These are phyloP conservation scores for Xylaria longipes DNA, from an alignment of 495 filamentous ascomycete genomes.

Conservation along the genomic window DNA sequence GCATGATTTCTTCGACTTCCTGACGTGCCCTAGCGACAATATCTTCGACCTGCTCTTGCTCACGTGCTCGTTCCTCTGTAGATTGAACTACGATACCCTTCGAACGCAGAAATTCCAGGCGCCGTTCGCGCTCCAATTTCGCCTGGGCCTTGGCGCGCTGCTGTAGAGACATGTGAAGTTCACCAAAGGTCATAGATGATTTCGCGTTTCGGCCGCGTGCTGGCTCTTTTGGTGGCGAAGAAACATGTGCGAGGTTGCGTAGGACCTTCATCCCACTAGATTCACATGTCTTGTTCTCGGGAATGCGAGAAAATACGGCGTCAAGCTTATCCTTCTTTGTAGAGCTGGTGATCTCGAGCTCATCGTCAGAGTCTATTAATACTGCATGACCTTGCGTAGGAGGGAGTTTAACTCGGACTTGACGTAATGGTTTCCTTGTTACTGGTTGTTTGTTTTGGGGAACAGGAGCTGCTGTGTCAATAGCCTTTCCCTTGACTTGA, in stretches of 20 bases:
- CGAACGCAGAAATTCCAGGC: conserved; percentile 74
- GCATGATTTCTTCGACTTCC: conserved; percentile 80
- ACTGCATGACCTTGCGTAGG: conserved; percentile 36
- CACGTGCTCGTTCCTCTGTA: conserved; percentile 80
- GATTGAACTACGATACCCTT: conserved; percentile 86
- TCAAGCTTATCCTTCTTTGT: conserved; percentile 52
- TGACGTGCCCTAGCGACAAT: conserved; percentile 81
- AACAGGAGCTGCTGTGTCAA: conserved; percentile 26
- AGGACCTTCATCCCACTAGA: conserved; percentile 69
- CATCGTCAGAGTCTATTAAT: conserved; percentile 43
- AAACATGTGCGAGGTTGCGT: conserved; percentile 76
- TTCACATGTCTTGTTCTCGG: conserved; percentile 62
- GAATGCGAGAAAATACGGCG: conserved; percentile 73
- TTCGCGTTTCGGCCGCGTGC: conserved; percentile 39
- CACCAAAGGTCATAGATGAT: conserved; percentile 66
- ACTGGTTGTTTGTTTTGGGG: conserved; percentile 26
- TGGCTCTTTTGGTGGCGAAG: conserved; percentile 63
- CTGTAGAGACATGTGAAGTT: conserved; percentile 71
- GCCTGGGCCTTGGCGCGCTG: conserved; percentile 82
- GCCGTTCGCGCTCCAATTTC: conserved; percentile 74
- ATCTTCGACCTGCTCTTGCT: conserved; percentile 81
- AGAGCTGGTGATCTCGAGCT: conserved; percentile 44
- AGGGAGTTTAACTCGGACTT: conserved; percentile 52
- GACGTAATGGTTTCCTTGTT: conserved; percentile 37
- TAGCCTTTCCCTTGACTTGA: conserved; percentile 64